Evolutionary conservation across 257 asterid genomes (phyloP).

Genomic region (Ophiorrhiza pumila): DNA sequence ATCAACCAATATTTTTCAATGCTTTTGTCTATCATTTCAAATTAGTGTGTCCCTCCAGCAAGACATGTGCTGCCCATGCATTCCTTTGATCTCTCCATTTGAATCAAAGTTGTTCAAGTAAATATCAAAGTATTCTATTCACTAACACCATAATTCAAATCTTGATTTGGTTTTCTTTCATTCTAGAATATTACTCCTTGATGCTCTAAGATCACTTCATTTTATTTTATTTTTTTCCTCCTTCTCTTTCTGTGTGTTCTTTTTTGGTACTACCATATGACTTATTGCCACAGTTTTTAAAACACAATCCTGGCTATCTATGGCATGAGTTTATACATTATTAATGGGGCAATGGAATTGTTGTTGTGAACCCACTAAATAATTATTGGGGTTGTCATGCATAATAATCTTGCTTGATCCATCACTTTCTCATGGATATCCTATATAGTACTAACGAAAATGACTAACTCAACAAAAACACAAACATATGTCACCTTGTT

Average conservation of each 20-base stretch:
- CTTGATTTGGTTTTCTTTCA: neutral
- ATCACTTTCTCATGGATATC: conserved; percentile 12
- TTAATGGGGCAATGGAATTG: neutral
- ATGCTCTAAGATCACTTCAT: neutral
- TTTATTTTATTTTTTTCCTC: too few relatives aligned
- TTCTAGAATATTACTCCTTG: neutral
- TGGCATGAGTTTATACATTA: neutral
- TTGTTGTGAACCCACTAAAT: conserved; percentile 6
- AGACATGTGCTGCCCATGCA: conserved; percentile 30
- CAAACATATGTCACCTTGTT: neutral
- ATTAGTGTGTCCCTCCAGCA: conserved; percentile 31
- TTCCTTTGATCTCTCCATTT: conserved; percentile 14
- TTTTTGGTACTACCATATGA: neutral
- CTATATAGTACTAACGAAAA: conserved; percentile 19
- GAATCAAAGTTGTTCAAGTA: conserved; percentile 15
- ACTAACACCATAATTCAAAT: neutral
- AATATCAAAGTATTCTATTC: conserved; percentile 3
- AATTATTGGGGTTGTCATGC: conserved; percentile 5
- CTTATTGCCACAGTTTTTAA: neutral
- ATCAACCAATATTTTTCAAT: conserved; percentile 31
- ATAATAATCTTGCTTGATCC: neutral
- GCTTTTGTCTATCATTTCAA: conserved; percentile 37
- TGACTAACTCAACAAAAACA: conserved; percentile 18
- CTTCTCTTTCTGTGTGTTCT: neutral
- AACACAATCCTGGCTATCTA: neutral